Base-by-base conservation (phyloP, 2,329 filamentous ascomycete species). In the Coniochaeta hoffmannii region DNA sequence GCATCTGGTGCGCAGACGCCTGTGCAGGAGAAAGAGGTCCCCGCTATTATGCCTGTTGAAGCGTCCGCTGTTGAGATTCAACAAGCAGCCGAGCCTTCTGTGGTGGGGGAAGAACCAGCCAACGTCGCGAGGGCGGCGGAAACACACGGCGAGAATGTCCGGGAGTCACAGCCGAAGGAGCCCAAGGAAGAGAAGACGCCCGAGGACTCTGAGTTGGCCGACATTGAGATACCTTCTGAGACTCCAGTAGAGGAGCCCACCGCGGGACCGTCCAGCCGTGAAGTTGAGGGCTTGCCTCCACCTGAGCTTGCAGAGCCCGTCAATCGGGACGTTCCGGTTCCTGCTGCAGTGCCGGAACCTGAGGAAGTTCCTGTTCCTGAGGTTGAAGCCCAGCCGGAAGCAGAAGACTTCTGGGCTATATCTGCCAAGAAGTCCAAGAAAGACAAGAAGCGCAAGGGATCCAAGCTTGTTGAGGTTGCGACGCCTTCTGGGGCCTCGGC, bases 151-250 rank as follows among this genome's bases (percentile, higher is more conserved):
- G 49, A 51, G 7, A 28, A 51, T 17, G 26, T n/a, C 49, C 22
- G 31, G 31, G 49, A 34, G n/a, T 32, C 49, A 22, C 49, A 11
- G 26, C 26, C 49, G 31, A 38, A 68, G 58, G 73, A 70, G 57
- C 65, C 66, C 44, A 71, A 72, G 60, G 71, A 71, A 35, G 60
- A 62, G 55, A 66, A 63, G 57, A 74, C 69, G 56, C 61, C 64
- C 7, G 68, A 68, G 56, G 66, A 62, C 22, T 50, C 57, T 5
- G 58, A 59, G 53, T 50, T 58, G 55, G 46, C 59, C 30, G 55
- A 59, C 50, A 22, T 61, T 57, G 61, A 59, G 36, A 53, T 51
- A 46, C 53, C 57, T 17, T 35, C 57, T 11, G 59, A 52, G 19
- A 50, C 41, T 26, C 51, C 54, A 2, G 56, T 59, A 14, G 52